Base-by-base conservation (phyloP, 176 grass and related monocot species). In the Musa beccarii region DNA sequence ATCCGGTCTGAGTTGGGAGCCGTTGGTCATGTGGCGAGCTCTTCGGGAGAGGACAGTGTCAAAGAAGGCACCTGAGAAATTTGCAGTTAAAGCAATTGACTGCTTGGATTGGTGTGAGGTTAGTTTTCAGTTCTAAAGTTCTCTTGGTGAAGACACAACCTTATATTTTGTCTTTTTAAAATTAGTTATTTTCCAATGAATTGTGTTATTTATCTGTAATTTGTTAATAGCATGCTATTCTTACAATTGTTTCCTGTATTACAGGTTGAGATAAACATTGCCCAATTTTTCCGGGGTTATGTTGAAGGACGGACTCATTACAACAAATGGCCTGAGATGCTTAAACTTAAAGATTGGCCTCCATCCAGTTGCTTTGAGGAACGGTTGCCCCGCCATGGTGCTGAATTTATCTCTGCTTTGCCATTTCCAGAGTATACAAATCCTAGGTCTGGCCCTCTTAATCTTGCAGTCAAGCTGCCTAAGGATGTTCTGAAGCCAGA, bases 341-440 rank as follows among this genome's bases (percentile, higher is more conserved):
- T 90, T 71, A 96, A 96, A 84, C 81, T 91, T 63, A 96, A 96
- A 57, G 92, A 96, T 54, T 96, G 92, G 92, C 92, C 92, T 72
- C 83, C 92, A 28, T 88, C 88, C 72, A 79, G 89, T 51, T 76
- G 80, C 63, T 96, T 96, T 65, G 92, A 96, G 51, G 84, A 96
- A 25, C 68, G 88, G 79, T 91, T 96, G 56, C 92, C 92, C 80
- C 70, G 50, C 19, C 83, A 96, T 80, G 88, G 88, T 73, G 64
- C 23, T 43, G 54, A 79, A 79, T 96, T 76, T 57, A 88, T 86
- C 49, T 69, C 85, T 77, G 73, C 73, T 2, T 88, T 96, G 25
- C 92, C 92, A 19, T 91, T 96, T 75, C 88, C 89, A 78, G 78
- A 71, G 9, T 96, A 96, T 71, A 96, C 92, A 76, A 86, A 91